phyloP scores from a whole-genome alignment of 1,139 yeast genomes.

The Ashbya aceris region DNA sequence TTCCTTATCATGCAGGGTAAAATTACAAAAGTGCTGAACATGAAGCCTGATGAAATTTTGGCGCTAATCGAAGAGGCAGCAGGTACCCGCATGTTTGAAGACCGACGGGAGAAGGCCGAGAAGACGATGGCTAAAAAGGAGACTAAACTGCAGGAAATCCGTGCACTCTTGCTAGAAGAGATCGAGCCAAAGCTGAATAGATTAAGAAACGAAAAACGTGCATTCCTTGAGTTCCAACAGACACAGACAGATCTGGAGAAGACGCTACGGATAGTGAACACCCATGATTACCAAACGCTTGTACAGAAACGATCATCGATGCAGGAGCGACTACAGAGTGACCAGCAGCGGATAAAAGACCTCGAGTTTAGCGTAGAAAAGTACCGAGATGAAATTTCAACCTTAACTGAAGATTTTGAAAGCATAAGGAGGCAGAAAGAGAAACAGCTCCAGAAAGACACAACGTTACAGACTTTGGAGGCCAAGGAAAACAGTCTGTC shows the following conservation, averaged over 20 bases:
- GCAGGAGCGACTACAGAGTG: conserved; percentile 30
- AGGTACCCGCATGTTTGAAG: conserved; percentile 93
- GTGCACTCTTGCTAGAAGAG: conserved; percentile 67
- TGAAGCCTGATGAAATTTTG: conserved; percentile 86
- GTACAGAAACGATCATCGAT: conserved; percentile 37
- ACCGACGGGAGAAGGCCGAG: conserved; percentile 83
- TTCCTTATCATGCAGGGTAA: conserved; percentile 98
- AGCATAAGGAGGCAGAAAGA: conserved; percentile 48
- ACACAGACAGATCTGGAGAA: conserved; percentile 75
- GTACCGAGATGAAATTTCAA: conserved; percentile 45
- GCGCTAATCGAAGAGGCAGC: conserved; percentile 96
- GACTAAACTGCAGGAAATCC: conserved; percentile 68
- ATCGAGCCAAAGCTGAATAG: conserved; percentile 88
- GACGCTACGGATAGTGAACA: conserved; percentile 61
- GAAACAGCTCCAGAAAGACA: conserved; percentile 54
- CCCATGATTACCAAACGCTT: conserved; percentile 56
- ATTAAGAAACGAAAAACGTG: conserved; percentile 69
- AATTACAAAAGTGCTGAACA: conserved; percentile 91
- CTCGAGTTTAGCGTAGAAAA: conserved; percentile 36
- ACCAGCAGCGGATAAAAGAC: conserved; percentile 27
- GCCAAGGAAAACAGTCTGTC: conserved; percentile 45
- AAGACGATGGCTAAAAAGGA: conserved; percentile 89
- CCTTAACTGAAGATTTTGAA: conserved; percentile 53
- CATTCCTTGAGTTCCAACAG: conserved; percentile 78
- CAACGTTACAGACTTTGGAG: conserved; percentile 54